Evolutionary conservation across 805 yeast genomes (phyloP), one percentile per base, ranked within the genome.

Genomic region (Yarrowia deformans): DNA sequence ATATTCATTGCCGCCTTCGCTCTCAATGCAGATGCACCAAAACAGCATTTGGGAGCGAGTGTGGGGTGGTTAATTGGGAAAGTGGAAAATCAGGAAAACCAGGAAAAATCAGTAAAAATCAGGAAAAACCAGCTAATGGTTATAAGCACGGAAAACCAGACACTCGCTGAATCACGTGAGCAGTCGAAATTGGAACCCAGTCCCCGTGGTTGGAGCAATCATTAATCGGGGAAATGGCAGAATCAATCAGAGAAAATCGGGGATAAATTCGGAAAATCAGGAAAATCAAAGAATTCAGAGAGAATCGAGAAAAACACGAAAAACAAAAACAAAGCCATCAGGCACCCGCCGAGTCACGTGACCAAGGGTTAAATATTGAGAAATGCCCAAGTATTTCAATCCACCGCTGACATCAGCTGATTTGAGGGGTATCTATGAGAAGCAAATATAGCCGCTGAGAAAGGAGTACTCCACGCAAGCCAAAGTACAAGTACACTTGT

Each of bases 41-140:
- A 52, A 52, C 58, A 52, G 58, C 58, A 52, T 52, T 52, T 52
- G 58, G 58, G 58, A 52, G 58, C 58, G 58, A 52, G 56, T 29
- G 56, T 50, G 56, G 56, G 56, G 56, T 23, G 29, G 29, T 23
- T 23, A n/a, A n/a, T n/a, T n/a, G n/a, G n/a, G n/a, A n/a, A n/a
- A 18, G 29, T 9, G 29, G 29, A 45, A 45, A 45, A 3, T 39
- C n/a, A n/a, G 9, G 23, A 10, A 45, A 45, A 18, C 1, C 6
- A 18, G 46, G 46, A n/a, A n/a, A 42, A 42, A 42, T 42, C 46
- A 16, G 19, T 7, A 7, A 6, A n/a, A 42, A 8, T 8, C 35
- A 34, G 35, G n/a, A n/a, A n/a, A n/a, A n/a, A n/a, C n/a, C n/a
- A 23, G 29, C 3, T 2, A 23, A 23, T 23, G 29, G 29, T 23